Conservation (phyloP, 2,329 filamentous ascomycete species). For the Penicillium sclerotigenum region DNA sequence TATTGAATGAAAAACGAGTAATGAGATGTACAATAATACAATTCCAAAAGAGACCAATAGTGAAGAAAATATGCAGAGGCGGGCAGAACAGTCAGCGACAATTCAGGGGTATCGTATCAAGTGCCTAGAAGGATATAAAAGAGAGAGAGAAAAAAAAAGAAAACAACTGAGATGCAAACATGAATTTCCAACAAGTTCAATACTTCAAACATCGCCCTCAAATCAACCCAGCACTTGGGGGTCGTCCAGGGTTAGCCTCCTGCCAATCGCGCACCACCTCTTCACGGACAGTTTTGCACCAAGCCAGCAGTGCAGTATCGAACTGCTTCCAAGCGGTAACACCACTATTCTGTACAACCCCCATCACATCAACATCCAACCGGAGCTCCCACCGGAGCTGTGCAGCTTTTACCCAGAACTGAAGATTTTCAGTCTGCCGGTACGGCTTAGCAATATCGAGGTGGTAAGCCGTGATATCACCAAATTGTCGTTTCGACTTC, state of each 20-base stretch:
- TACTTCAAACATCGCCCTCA: conserved; percentile 8
- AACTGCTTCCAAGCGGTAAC: conserved; percentile 73
- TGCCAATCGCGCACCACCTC: conserved; percentile 76
- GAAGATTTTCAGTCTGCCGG: conserved; percentile 85
- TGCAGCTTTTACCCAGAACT: conserved; percentile 94
- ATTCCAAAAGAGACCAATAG: conserved; percentile 17
- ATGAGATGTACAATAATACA: conserved; percentile 6
- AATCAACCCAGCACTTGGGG: conserved; percentile 24
- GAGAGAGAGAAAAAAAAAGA: conserved; percentile 13
- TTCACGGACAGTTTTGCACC: conserved; percentile 77
- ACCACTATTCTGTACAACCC: conserved; percentile 70
- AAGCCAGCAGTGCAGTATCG: conserved; percentile 75
- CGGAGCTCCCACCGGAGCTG: conserved; percentile 90
- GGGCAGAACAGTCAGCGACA: conserved; percentile 18
- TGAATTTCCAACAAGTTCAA: background rate
- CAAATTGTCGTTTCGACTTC: conserved; percentile 81
- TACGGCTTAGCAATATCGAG: conserved; percentile 95
- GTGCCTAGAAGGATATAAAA: conserved; percentile 27
- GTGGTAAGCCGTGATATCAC: conserved; percentile 83
- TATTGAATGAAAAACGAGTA: conserved; percentile 1
- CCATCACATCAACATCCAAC: conserved; percentile 79
- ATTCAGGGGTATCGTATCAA: conserved; percentile 31
- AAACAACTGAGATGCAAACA: conserved; percentile 16
- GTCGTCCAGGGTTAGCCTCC: conserved; percentile 32
- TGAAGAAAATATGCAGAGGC: conserved; percentile 16